phyloP scores from a whole-genome alignment of 1,139 yeast species.

The Protomyces inouyei region DNA sequence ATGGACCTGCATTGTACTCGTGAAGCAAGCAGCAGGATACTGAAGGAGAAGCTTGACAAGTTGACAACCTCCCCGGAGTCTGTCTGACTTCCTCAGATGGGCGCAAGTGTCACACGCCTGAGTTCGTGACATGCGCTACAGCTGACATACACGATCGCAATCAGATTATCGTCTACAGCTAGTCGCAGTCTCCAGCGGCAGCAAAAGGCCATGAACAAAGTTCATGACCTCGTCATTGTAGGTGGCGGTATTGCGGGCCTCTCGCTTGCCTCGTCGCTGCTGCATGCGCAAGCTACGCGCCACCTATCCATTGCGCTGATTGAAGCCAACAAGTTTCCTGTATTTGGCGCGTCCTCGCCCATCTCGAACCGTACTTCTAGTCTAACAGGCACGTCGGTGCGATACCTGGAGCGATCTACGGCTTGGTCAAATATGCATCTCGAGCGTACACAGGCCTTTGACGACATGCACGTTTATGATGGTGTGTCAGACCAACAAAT shows the following conservation, averaged over 20 bases:
- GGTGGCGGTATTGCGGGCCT: conserved; percentile 99
- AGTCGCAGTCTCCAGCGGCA: too few relatives aligned
- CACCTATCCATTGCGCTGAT: conserved; percentile 62
- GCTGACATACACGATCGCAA: too few relatives aligned
- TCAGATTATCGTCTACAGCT: too few relatives aligned
- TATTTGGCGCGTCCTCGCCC: conserved; percentile 53
- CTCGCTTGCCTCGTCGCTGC: conserved; percentile 71
- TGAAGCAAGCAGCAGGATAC: too few relatives aligned
- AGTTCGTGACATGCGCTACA: too few relatives aligned
- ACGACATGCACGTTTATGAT: conserved; percentile 80
- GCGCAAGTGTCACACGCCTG: too few relatives aligned
- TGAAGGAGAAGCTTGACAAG: too few relatives aligned
- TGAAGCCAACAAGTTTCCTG: conserved; percentile 62
- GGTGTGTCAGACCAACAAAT: conserved; percentile 67
- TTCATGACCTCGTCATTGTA: conserved; percentile 69
- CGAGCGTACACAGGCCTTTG: conserved; percentile 72
- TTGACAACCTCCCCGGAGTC: too few relatives aligned
- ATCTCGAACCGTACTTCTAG: conserved; percentile 49
- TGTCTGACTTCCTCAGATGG: too few relatives aligned
- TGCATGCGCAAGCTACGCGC: conserved; percentile 58
- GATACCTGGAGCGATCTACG: conserved; percentile 11
- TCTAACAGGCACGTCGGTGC: conserved; percentile 16
- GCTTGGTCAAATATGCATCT: conserved; percentile 67
- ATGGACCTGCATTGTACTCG: too few relatives aligned
- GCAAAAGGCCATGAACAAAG: not conserved